Evolutionary conservation across 2,329 filamentous ascomycete species (phyloP), one percentile per base, ranked within the genome.

Genomic region (Colletotrichum lindemuthianum): DNA sequence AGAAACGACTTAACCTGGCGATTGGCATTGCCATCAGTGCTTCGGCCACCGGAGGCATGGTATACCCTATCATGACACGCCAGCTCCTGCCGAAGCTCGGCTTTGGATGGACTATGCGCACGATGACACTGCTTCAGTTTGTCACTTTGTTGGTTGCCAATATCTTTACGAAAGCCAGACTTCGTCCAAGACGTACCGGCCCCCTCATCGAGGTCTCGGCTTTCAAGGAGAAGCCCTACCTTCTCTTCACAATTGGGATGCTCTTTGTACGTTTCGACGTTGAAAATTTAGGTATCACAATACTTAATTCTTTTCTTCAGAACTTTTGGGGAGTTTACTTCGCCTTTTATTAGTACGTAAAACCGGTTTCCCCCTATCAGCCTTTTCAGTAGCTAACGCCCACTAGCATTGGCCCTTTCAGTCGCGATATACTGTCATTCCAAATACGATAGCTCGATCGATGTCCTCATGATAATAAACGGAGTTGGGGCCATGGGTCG

Each of bases 61-160:
- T 86, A 3, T 86, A 84, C 59, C 83, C 84, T 0, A 77, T 83
- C 7, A 74, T 82, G 12, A 85, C 89, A 66, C 78, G 85, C 44
- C 76, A 81, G 1, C 73, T 89, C 2, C 74, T 86, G 1, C 82
- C 83, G 0, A 67, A 72, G 1, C 76, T 88, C 5, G 86, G 86
- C 0, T 89, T 89, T 66, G 76, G 77, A 0, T 89, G 86, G 86
- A 81, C 86, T 0, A 84, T 86, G 0, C 77, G 89, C 3, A 79
- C 86, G 0, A 75, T 91, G 1, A 89, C 83, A 0, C 90, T 91
- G 69, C 80, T 92, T 33, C 96, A 96, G 73, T 81, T 87, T 2
- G 88, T 86, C 0, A 88, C 88, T 13, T 87, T 96, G 56, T 84
- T 90, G 4, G 85, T 94, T 52, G 92, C 71, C 2, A 60, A 75